Conservation (phyloP, 164 flowering plant species). For the Nymphaea colorata region DNA sequence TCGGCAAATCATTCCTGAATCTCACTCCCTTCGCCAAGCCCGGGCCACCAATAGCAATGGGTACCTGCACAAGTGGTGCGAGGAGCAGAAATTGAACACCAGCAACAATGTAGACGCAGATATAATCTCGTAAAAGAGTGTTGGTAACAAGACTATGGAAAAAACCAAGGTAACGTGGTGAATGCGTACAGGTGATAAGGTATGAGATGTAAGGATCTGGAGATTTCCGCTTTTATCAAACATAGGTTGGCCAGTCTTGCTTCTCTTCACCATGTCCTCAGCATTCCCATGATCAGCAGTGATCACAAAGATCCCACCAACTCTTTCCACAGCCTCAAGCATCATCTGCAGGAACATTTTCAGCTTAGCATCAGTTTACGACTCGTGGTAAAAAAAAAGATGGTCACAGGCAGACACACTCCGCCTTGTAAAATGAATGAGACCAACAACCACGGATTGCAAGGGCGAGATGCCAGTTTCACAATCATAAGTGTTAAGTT, state of each 20-base stretch:
- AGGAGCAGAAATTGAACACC: background rate
- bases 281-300: slow-evolving; percentile 99
- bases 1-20: slow-evolving; percentile 68
- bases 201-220: slow-evolving; percentile 93
- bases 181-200: slow-evolving; percentile 74
- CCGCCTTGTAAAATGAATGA: too few species aligned
- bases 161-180: background rate
- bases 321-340: slow-evolving; percentile 86
- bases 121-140: too few species aligned
- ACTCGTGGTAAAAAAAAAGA: too few species aligned
- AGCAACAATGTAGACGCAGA: background rate
- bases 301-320: slow-evolving; percentile 84
- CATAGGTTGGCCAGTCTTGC: slow-evolving; percentile 69
- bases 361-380: background rate
- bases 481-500: too few species aligned
- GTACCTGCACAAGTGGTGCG: slow-evolving; percentile 40
- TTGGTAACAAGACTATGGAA: background rate
- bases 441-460: too few species aligned
- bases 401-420: too few species aligned
- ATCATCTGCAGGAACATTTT: slow-evolving; percentile 45
- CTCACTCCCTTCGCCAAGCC: slow-evolving; percentile 65
- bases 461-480: too few species aligned
- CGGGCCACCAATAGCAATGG: slow-evolving; percentile 96
- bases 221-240: slow-evolving; percentile 73
- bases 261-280: slow-evolving; percentile 97